Percentiles rank a stretch among this genome's conserved stretches.
Conservation (phyloP, 441 rosid genomes). For the Corymbia calophylla region DNA sequence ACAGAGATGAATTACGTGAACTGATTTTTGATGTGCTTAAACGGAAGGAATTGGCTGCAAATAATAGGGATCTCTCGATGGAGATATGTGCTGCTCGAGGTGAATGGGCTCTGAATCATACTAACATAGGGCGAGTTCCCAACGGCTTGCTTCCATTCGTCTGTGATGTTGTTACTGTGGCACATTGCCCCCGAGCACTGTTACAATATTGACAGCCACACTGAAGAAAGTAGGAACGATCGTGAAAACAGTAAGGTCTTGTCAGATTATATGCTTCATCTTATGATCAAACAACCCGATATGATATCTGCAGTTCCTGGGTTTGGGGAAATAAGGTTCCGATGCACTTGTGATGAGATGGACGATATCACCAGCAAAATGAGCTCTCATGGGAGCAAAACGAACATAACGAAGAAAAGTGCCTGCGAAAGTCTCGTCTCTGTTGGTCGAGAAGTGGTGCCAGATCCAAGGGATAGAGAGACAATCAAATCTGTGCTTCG, state of each 20-base stretch:
- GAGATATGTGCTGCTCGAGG: not conserved
- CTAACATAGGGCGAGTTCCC: fast-evolving
- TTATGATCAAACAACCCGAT: not conserved
- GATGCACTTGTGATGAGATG: not conserved
- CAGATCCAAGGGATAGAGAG: fast-evolving
- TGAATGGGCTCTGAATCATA: not conserved
- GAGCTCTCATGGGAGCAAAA: not conserved
- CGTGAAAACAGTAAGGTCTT: fast-evolving
- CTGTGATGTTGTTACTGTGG: not conserved
- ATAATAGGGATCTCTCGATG: not conserved
- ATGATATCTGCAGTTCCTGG: not conserved
- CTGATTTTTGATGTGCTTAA: not conserved
- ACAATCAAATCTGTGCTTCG: fast-evolving
- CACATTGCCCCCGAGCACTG: not conserved
- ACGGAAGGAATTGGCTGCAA: fast-evolving
- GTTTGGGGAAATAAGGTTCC: not conserved
- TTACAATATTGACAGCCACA: not conserved
- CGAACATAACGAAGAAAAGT: fast-evolving
- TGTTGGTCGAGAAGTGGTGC: fast-evolving
- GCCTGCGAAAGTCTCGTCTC: not conserved
- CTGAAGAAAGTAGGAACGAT: too few relatives aligned
- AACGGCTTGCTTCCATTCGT: not conserved
- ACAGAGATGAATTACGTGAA: not conserved
- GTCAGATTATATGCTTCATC: not conserved
- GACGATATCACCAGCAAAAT: not conserved